phyloP scores from a whole-genome alignment of 2,329 filamentous ascomycete genomes.

The Pseudogymnoascus sp. region DNA sequence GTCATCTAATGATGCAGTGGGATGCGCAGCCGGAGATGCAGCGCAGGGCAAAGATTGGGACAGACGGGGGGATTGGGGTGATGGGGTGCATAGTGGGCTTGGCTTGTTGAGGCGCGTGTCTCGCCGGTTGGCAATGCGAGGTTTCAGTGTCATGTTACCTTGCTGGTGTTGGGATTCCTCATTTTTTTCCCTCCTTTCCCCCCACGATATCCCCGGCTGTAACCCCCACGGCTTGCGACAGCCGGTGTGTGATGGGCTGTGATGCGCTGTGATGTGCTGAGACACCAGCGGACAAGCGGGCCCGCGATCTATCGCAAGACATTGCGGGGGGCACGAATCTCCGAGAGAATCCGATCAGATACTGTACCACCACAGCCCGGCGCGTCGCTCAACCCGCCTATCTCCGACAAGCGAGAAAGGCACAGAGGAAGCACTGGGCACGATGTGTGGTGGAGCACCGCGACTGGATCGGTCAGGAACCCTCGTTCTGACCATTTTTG shows the following conservation, averaged over 20 bases:
- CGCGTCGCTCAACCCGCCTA: neutral
- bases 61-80: neutral
- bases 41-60: neutral
- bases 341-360: neutral
- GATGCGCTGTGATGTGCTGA: neutral
- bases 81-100: neutral
- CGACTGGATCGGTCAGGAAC: neutral
- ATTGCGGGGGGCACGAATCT: neutral
- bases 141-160: neutral
- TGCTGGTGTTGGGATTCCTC: neutral
- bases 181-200: neutral
- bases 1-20: neutral
- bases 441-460: neutral
- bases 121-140: neutral
- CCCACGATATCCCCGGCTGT: neutral
- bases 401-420: neutral
- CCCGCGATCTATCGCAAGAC: neutral
- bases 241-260: neutral
- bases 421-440: neutral
- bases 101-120: neutral
- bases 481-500: neutral
- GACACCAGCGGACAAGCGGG: neutral
- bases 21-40: neutral
- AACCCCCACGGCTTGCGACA: neutral
- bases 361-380: neutral